These are phyloP conservation scores for Penicillium desertorum DNA, from an alignment of 495 filamentous ascomycete species.

Conservation along the genomic window DNA sequence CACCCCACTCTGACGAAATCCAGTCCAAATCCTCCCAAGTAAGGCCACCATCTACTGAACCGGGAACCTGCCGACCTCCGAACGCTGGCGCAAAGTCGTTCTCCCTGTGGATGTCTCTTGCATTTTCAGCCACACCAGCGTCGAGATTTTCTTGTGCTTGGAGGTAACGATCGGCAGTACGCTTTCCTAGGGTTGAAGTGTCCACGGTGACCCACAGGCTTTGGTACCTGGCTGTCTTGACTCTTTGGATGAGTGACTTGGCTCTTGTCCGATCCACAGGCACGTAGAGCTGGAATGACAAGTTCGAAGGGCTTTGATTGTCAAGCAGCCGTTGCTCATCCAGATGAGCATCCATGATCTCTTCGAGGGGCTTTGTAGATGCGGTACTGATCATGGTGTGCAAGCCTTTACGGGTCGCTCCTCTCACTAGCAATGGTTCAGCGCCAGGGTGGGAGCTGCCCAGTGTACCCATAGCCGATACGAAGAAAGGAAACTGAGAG, in stretches of 20 bases:
- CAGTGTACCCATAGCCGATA: slow-evolving; percentile 23
- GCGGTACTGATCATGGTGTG: slow-evolving; percentile 23
- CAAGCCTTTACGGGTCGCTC: slow-evolving; percentile 21
- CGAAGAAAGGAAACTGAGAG: slow-evolving; percentile 21
- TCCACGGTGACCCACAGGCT: slow-evolving; percentile 27
- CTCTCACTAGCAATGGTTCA: slow-evolving; percentile 20
- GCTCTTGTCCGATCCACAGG: slow-evolving; percentile 20
- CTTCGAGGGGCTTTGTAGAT: slow-evolving; percentile 20
- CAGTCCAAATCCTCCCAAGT: slow-evolving; percentile 23
- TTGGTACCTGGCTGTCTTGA: slow-evolving; percentile 23
- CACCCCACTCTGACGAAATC: slow-evolving; percentile 22
- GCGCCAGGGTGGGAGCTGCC: slow-evolving; percentile 20
- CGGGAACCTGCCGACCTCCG: slow-evolving; percentile 21
- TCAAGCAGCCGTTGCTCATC: slow-evolving; percentile 15
- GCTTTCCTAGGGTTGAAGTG: slow-evolving; percentile 22
- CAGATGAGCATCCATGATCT: slow-evolving; percentile 24
- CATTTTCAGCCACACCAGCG: slow-evolving; percentile 1
- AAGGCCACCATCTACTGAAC: slow-evolving; percentile 20
- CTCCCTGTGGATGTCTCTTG: slow-evolving; percentile 10
- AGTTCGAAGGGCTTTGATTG: slow-evolving; percentile 17
- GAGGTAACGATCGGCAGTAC: slow-evolving; percentile 24
- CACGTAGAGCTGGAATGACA: slow-evolving; percentile 23
- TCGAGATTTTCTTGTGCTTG: slow-evolving; percentile 22
- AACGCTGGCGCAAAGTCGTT: slow-evolving; percentile 22
- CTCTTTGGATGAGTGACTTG: slow-evolving; percentile 18